phyloP scores from a whole-genome alignment of 2,329 filamentous ascomycete genomes.

The Curvularia lunata region DNA sequence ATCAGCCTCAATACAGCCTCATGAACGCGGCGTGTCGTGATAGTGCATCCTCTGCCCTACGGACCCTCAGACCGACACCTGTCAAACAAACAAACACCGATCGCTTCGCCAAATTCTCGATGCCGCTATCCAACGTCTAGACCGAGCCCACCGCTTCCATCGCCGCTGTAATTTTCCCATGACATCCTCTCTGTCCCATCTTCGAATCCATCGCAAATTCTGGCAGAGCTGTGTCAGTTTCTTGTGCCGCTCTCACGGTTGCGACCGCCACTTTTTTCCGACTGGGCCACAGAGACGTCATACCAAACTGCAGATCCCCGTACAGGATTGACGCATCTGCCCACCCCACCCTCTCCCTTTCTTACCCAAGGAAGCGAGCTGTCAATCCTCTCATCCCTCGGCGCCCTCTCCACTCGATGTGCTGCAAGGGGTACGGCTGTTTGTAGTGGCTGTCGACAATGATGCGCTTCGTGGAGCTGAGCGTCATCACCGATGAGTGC shows the following conservation, averaged over 20 bases:
- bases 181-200: neutral
- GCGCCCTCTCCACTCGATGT: neutral
- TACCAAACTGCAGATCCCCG: conserved; percentile 26
- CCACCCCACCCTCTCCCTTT: conserved; percentile 11
- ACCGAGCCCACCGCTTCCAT: conserved; percentile 1
- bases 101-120: conserved; percentile 10
- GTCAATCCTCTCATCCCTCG: conserved; percentile 1
- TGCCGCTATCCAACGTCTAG: conserved; percentile 15
- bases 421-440: conserved; percentile 3
- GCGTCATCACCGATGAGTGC: conserved; percentile 7
- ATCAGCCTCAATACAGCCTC: neutral
- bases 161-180: neutral
- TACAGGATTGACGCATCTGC: conserved; percentile 4
- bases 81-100: neutral
- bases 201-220: neutral
- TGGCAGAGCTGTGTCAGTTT: neutral
- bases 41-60: conserved; percentile 1
- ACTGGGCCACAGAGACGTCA: conserved; percentile 13
- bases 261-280: conserved; percentile 10
- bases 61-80: neutral
- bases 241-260: neutral
- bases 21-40: conserved; percentile 2
- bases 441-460: conserved; percentile 8
- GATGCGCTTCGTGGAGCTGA: conserved; percentile 5
- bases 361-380: neutral